Base-by-base conservation (phyloP, 352 stramenopile species). In the Phytophthora ohioensis region DNA sequence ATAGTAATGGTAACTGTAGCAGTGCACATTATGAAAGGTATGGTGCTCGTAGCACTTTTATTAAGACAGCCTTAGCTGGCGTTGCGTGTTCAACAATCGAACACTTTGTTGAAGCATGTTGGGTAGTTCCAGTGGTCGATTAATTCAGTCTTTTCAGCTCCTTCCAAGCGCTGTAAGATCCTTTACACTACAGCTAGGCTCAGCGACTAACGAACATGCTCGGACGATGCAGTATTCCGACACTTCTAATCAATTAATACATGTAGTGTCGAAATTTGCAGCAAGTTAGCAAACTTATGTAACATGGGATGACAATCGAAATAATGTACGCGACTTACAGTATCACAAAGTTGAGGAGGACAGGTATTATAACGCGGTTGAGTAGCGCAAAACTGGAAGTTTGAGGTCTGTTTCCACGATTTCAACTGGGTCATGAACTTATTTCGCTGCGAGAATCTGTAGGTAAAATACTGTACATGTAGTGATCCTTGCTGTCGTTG, bases 401-500 rank as follows among this genome's bases (percentile, higher is more conserved):
- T 63, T 48, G 54, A 71, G 13, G 38, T 31, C 6, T 60, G 48
- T 21, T 71, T 66, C 56, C 38, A 49, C 4, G 45, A 52, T 71
- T 56, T 49, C 64, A 71, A 39, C 46, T 67, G 64, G 39, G 34
- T 8, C 32, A 31, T 21, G 21, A n/a, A 62, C 32, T 47, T 52
- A 71, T 71, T 71, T 71, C 56, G 48, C 47, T 27, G 64, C 56
- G 34, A 57, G 64, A 62, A 71, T 34, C n/a, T 27, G 38, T 27
- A 8, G 38, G 45, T 34, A 43, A 39, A 42, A 38, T 38, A 27
- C 21, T 27, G 21, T 27, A 27, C 21, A 15, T 38, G n/a, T 12
- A 55, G 30, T 17, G 39, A 67, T 52, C 36, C 27, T 17, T 8
- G 21, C 21, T 27, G 21, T 27, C 21, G 21, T 2, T 27, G 21